Evolutionary conservation across 2,329 filamentous ascomycete species (phyloP), one percentile per base, ranked within the genome.

Genomic region (Chrysosporium keratinophilum): DNA sequence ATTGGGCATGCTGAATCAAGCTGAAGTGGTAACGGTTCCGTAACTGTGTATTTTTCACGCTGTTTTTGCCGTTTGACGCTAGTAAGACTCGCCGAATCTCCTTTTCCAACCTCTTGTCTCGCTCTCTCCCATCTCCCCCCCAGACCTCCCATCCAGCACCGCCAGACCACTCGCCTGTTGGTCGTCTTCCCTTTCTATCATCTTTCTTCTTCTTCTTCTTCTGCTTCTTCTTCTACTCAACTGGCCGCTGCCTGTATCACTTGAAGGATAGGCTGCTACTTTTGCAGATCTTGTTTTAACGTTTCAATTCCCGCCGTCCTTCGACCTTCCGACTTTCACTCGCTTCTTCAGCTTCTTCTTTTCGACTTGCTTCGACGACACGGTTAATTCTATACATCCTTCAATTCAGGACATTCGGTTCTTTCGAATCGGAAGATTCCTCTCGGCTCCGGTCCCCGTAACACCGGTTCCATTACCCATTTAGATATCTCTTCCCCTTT

Each of bases 71-170:
- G 19, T 23, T 44, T 43, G 19, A 28, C 34, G 31, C 49, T 51
- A 51, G 50, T 52, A 52, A 52, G 23, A 7, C 42, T 46, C 40
- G 37, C 7, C n/a, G 33, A 19, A 31, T 45, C 50, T 52, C 41
- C 41, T 52, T 52, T 52, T 52, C 31, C 23, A 4, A 2, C 5
- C 23, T 45, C 20, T 28, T 7, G 6, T 41, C 33, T 17, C 35
- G 37, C 34, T 23, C 42, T 43, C 37, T 37, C 23, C n/a, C 48
- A 23, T n/a, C 23, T 33, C 14, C 46, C 48, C 40, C 19, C 44
- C 37, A 15, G 34, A 43, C 12, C 41, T 37, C 48, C 43, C 28
- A 15, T 44, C 50, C 33, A 45, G 34, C 40, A 19, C 45, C 40
- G 34, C 33, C 42, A 53, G 41, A 17, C 46, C 17, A 34, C 35